Percentiles rank a stretch among this genome's conserved stretches.
These are phyloP conservation scores for Aegle marmelos DNA, from an alignment of 345 rosid species.

Conservation along the genomic window DNA sequence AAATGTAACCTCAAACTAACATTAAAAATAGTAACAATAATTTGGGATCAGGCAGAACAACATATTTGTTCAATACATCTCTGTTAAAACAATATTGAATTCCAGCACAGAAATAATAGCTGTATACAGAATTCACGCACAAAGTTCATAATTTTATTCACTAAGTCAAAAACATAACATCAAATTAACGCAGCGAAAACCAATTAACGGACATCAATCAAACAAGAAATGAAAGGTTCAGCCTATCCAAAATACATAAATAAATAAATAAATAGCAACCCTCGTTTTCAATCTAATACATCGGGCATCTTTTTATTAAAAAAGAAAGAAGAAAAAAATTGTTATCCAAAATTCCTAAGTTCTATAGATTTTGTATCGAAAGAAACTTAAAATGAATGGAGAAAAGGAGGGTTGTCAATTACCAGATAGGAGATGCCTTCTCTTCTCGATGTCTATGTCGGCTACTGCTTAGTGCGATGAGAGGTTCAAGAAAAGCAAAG, in stretches of 20 bases:
- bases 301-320: neutral
- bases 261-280: neutral
- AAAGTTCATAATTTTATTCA: neutral
- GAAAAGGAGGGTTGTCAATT: neutral
- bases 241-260: neutral
- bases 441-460: neutral
- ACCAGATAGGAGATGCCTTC: neutral
- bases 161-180: neutral
- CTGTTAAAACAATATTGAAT: neutral
- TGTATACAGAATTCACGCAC: neutral
- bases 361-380: neutral
- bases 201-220: neutral
- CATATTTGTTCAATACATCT: neutral
- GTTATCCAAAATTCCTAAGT: neutral
- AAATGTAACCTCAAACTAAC: neutral
- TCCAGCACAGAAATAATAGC: neutral
- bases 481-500: neutral
- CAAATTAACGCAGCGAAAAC: neutral
- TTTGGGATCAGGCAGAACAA: neutral
- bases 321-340: neutral
- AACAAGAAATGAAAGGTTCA: neutral
- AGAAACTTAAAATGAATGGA: neutral
- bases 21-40: neutral
- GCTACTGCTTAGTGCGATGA: neutral
- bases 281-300: neutral